Percentiles rank a stretch among this genome's conserved stretches.
Conservation (phyloP, 352 stramenopile species). For the Phytopythium cucurbitacearum region DNA sequence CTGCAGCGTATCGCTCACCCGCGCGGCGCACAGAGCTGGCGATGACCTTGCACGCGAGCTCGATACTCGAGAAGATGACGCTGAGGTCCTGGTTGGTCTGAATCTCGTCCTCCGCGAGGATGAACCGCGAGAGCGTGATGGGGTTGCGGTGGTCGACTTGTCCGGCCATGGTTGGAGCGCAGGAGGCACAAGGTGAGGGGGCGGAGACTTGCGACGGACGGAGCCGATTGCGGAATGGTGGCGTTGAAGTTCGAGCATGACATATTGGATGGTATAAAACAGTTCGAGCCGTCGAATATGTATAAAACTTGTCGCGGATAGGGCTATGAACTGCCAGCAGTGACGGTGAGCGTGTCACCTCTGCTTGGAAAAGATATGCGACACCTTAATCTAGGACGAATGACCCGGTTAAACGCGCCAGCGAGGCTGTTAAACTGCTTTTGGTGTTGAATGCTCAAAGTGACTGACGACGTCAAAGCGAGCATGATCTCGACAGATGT, state of each 20-base stretch:
- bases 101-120: constrained; percentile 89
- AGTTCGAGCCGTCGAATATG: background rate
- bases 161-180: constrained; percentile 22
- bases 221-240: constrained; percentile 4
- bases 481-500: too few relatives aligned
- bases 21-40: constrained; percentile 95
- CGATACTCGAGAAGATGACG: constrained; percentile 95
- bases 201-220: constrained; percentile 1
- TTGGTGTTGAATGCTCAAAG: too few relatives aligned
- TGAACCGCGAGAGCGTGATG: constrained; percentile 94
- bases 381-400: background rate
- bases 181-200: background rate
- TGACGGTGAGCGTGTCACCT: constrained; percentile 5
- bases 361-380: background rate
- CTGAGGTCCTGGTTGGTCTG: constrained; percentile 92
- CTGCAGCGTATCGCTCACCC: constrained; percentile 28
- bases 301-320: background rate
- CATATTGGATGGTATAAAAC: background rate
- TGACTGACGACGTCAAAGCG: too few relatives aligned
- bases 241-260: constrained; percentile 1
- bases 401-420: background rate
- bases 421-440: too few relatives aligned
- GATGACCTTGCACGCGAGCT: constrained; percentile 97
- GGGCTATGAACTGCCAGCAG: constrained; percentile 1
- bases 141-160: constrained; percentile 77